phyloP scores from a whole-genome alignment of 2,329 filamentous ascomycete species.

The Microcyclospora tardicrescens region DNA sequence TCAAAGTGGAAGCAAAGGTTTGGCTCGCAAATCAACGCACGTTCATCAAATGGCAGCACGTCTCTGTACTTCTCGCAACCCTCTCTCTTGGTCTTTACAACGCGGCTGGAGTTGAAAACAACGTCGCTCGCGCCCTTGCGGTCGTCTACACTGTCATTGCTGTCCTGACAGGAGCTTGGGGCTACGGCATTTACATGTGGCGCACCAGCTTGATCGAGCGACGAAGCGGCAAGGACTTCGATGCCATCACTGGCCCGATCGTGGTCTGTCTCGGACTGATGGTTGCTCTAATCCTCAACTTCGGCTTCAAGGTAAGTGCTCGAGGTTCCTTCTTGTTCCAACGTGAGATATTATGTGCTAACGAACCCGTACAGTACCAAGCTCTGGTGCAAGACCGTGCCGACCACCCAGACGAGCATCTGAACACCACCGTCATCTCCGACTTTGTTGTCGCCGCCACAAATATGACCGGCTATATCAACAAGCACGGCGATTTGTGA shows the following conservation, averaged over 20 bases:
- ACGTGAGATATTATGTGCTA: no score
- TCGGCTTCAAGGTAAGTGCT: slow-evolving; percentile 60
- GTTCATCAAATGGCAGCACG: slow-evolving; percentile 98
- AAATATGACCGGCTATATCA: no score
- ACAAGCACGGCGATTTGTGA: no score
- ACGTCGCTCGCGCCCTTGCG: slow-evolving; percentile 66
- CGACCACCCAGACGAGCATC: no score
- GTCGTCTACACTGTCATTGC: slow-evolving; percentile 72
- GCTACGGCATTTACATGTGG: slow-evolving; percentile 67
- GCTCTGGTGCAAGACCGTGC: no score
- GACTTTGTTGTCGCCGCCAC: no score
- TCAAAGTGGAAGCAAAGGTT: slow-evolving; percentile 93
- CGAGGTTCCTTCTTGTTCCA: no score
- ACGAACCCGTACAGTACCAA: no score
- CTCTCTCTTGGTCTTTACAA: slow-evolving; percentile 79
- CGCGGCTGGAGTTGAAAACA: slow-evolving; percentile 62
- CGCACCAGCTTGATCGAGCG: slow-evolving; percentile 68
- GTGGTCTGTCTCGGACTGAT: slow-evolving; percentile 70
- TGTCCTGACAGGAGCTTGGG: slow-evolving; percentile 74
- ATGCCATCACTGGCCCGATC: slow-evolving; percentile 74
- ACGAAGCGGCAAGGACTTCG: slow-evolving; percentile 83
- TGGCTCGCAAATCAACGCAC: slow-evolving; percentile 98
- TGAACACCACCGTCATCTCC: no score
- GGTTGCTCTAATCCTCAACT: slow-evolving; percentile 70
- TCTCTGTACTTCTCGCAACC: slow-evolving; percentile 73